phyloP scores from a whole-genome alignment of 441 rosid genomes.

The Corymbia citriodora region DNA sequence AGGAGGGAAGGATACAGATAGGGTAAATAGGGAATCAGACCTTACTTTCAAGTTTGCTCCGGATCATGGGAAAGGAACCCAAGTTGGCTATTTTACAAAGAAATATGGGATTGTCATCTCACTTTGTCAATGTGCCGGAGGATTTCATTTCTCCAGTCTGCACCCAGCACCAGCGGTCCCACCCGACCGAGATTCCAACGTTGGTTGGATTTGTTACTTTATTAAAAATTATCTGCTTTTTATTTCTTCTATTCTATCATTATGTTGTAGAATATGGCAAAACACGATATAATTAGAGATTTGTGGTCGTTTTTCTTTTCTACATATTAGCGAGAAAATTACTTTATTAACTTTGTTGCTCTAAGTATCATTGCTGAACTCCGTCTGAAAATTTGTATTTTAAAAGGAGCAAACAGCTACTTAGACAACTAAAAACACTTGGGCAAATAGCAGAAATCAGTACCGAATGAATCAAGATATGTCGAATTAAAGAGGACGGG shows the following conservation, averaged over 20 bases:
- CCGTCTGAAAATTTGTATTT: neutral
- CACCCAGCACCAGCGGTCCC: neutral
- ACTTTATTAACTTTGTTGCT: too few relatives aligned
- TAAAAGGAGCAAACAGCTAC: neutral
- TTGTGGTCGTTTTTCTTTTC: neutral
- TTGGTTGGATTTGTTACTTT: neutral
- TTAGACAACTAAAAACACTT: neutral
- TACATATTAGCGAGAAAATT: neutral
- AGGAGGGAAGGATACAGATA: too few relatives aligned
- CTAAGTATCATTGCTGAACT: too few relatives aligned
- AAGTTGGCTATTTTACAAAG: neutral
- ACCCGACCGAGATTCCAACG: neutral
- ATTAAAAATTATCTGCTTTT: neutral
- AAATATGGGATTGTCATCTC: neutral
- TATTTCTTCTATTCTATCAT: rapidly evolving
- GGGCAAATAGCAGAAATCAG: neutral
- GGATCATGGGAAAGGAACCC: neutral
- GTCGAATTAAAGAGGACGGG: too few relatives aligned
- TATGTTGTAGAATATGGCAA: neutral
- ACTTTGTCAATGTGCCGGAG: too few relatives aligned
- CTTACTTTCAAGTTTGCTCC: too few relatives aligned
- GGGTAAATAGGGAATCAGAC: too few relatives aligned
- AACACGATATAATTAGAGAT: too few relatives aligned
- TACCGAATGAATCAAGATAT: neutral
- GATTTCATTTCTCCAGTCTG: too few relatives aligned